Evolutionary conservation across 1,139 yeast species (phyloP).

Genomic region (Hanseniaspora gamundiae): DNA sequence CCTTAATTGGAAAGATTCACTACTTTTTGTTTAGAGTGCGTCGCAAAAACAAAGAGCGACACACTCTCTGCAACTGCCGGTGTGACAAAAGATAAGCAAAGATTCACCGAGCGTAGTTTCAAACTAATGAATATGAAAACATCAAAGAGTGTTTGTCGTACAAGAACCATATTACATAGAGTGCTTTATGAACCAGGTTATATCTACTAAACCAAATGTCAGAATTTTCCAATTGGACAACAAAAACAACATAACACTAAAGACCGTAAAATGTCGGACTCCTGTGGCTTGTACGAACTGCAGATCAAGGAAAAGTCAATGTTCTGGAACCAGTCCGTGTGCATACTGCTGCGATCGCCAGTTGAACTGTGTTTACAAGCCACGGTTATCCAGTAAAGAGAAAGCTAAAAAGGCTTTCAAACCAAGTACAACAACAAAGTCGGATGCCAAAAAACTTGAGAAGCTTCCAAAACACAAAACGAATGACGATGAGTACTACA

Average conservation of each 20-base stretch:
- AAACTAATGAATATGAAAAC: too few relatives aligned
- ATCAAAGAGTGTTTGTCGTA: too few relatives aligned
- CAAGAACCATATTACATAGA: too few relatives aligned
- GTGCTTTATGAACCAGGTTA: too few relatives aligned
- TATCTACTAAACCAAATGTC: background rate
- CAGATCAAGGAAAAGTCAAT: conserved; percentile 66
- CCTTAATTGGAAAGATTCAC: too few relatives aligned
- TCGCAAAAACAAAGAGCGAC: too few relatives aligned
- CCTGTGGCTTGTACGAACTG: conserved; percentile 80
- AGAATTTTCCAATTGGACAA: background rate
- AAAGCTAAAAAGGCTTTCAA: background rate
- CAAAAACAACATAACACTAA: background rate
- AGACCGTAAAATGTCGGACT: conserved; percentile 33
- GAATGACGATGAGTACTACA: background rate
- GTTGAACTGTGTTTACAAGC: conserved; percentile 50
- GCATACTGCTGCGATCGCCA: conserved; percentile 75
- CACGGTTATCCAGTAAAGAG: conserved; percentile 28
- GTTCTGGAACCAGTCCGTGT: conserved; percentile 73
- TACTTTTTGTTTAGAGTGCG: too few relatives aligned
- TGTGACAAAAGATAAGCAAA: too few relatives aligned
- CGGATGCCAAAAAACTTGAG: conserved; percentile 17
- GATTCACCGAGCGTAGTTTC: too few relatives aligned
- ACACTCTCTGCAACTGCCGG: too few relatives aligned
- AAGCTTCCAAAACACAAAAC: conserved; percentile 16
- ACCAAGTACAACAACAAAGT: conserved; percentile 3